phyloP scores from a whole-genome alignment of 1,284 basidiomycete species.

The Ganoderma lingzhi region DNA sequence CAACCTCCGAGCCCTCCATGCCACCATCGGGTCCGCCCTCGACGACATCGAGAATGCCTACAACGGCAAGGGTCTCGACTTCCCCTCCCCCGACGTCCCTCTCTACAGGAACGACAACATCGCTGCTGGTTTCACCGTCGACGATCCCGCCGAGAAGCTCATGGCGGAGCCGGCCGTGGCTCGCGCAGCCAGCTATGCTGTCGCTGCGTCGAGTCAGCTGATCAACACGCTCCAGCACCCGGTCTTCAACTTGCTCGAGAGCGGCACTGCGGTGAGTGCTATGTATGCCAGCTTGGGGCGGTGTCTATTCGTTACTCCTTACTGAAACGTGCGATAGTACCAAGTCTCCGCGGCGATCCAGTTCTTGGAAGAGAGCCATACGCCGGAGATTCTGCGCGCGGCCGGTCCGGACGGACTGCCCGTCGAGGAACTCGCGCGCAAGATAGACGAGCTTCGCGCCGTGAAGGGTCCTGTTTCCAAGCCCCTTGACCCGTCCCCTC shows the following conservation, averaged over 20 bases:
- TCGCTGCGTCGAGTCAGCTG: constrained; percentile 72
- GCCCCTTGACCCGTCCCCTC: constrained; percentile 11
- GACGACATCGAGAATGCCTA: constrained; percentile 71
- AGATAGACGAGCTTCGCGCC: constrained; percentile 11
- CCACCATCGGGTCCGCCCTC: constrained; percentile 68
- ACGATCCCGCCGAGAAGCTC: constrained; percentile 53
- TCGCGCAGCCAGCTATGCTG: constrained; percentile 63
- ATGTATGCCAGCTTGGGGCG: background rate
- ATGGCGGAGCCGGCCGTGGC: constrained; percentile 62
- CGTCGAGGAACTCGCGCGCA: constrained; percentile 57
- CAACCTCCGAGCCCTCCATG: constrained; percentile 64
- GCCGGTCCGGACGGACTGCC: constrained; percentile 63
- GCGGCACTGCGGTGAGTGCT: constrained; percentile 62
- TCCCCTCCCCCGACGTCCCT: constrained; percentile 5
- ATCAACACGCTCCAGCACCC: constrained; percentile 67
- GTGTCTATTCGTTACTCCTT: too few species aligned
- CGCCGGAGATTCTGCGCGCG: constrained; percentile 68
- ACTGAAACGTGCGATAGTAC: constrained; percentile 50
- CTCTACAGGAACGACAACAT: constrained; percentile 3
- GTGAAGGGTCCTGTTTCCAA: constrained; percentile 38
- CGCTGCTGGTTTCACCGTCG: background rate
- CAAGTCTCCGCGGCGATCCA: constrained; percentile 73
- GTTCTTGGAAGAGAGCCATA: constrained; percentile 69
- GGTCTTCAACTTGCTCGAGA: constrained; percentile 70
- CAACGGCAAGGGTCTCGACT: constrained; percentile 25